These are phyloP conservation scores for Fusarium nematophilum DNA, from an alignment of 2,329 filamentous ascomycete genomes.

Conservation along the genomic window DNA sequence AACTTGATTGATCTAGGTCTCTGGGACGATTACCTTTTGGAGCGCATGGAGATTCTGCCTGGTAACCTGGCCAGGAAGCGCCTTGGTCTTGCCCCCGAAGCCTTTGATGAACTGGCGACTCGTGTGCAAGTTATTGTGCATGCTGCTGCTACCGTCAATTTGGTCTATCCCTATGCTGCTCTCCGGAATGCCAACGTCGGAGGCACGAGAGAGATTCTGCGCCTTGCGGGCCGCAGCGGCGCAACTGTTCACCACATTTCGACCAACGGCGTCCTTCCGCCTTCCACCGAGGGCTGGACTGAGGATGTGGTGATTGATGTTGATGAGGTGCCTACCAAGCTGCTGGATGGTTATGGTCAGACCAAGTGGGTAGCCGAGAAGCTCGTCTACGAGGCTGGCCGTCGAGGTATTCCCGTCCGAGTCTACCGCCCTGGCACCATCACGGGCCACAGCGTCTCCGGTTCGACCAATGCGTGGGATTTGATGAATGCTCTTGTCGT, in stretches of 20 bases:
- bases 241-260: slow-evolving; percentile 83
- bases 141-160: slow-evolving; percentile 80
- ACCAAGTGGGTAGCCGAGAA: slow-evolving; percentile 86
- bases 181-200: slow-evolving; percentile 79
- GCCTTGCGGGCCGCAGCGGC: slow-evolving; percentile 73
- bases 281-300: slow-evolving; percentile 75
- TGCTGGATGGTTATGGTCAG: slow-evolving; percentile 80
- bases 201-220: slow-evolving; percentile 81
- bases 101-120: slow-evolving; percentile 72
- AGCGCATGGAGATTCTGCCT: slow-evolving; percentile 80
- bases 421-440: slow-evolving; percentile 82
- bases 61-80: slow-evolving; percentile 77
- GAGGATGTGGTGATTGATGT: slow-evolving; percentile 76
- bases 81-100: slow-evolving; percentile 74
- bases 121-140: slow-evolving; percentile 81
- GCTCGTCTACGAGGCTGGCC: slow-evolving; percentile 75
- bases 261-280: slow-evolving; percentile 82
- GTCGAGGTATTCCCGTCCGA: slow-evolving; percentile 75
- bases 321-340: slow-evolving; percentile 74
- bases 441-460: slow-evolving; percentile 79
- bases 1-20: slow-evolving; percentile 83
- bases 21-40: slow-evolving; percentile 81
- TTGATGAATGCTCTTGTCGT: slow-evolving; percentile 80
- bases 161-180: slow-evolving; percentile 85
- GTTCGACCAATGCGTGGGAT: slow-evolving; percentile 83